Conservation (phyloP, 1,284 basidiomycete species). For the Leccinum pachyderme region DNA sequence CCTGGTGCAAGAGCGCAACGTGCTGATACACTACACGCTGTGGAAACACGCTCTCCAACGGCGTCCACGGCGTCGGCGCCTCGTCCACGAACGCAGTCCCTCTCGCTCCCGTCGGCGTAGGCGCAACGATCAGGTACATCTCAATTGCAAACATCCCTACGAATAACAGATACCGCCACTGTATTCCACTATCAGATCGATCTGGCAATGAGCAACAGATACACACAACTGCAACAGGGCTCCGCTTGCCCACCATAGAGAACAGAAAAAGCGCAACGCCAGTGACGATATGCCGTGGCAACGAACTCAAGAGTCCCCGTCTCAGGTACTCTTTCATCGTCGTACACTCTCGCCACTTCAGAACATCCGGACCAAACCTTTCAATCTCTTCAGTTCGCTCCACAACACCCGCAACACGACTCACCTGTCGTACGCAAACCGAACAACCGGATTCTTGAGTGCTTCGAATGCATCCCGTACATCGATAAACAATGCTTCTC, state of each 20-base stretch:
- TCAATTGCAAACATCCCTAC: conserved; percentile 58
- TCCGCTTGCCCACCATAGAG: conserved; percentile 59
- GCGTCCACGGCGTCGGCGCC: conserved; percentile 21
- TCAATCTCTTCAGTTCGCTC: conserved; percentile 7
- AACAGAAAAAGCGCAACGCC: conserved; percentile 60
- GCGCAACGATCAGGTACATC: conserved; percentile 59
- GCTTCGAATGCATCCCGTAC: conserved; percentile 80
- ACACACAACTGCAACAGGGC: conserved; percentile 67
- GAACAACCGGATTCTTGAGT: conserved; percentile 71
- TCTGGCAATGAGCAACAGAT: conserved; percentile 10
- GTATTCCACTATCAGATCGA: conserved; percentile 51
- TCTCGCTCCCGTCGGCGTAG: conserved; percentile 21
- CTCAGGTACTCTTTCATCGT: conserved; percentile 69
- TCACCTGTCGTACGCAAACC: conserved; percentile 85
- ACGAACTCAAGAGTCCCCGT: conserved; percentile 63
- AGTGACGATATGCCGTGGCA: conserved; percentile 73
- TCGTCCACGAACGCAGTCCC: conserved; percentile 27
- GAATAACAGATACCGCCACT: conserved; percentile 80
- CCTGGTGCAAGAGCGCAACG: conserved; percentile 70
- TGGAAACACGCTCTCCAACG: conserved; percentile 58
- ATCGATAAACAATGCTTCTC: conserved; percentile 67
- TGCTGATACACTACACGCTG: conserved; percentile 69
- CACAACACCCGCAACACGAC: conserved; percentile 13
- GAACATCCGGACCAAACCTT: conserved; percentile 74
- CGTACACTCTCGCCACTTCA: conserved; percentile 66